Conservation (phyloP, 108 stramenopile species). For the Fragilaria crotonensis region DNA sequence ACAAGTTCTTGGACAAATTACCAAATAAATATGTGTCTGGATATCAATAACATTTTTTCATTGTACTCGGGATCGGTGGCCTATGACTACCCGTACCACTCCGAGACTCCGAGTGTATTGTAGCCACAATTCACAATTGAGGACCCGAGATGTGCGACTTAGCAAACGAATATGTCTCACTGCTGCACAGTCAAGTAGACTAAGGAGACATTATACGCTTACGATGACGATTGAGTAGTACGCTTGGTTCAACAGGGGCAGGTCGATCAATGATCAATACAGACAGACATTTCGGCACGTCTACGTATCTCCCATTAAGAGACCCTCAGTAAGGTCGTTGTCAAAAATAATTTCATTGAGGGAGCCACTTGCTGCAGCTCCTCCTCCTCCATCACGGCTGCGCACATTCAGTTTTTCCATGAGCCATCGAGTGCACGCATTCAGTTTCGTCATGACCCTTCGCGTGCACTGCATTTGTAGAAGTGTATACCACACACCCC, state of each 20-base stretch:
- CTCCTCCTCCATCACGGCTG: background rate
- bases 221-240: too few species aligned
- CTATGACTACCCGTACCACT: too few species aligned
- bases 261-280: too few species aligned
- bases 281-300: too few species aligned
- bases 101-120: too few species aligned
- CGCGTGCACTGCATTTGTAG: constrained; percentile 15
- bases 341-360: constrained; percentile 46
- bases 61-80: too few species aligned
- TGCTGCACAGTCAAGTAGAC: too few species aligned
- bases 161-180: too few species aligned
- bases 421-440: constrained; percentile 10
- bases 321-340: constrained; percentile 38
- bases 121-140: too few species aligned
- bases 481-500: constrained; percentile 32
- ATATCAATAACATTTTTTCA: too few species aligned
- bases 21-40: constrained; percentile 65
- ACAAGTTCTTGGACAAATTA: constrained; percentile 87
- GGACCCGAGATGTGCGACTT: too few species aligned
- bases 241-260: background rate
- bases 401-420: constrained; percentile 7
- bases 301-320: constrained; percentile 36
- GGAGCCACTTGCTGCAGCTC: background rate
- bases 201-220: too few species aligned
- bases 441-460: constrained; percentile 14